Percentiles rank a stretch among this genome's conserved stretches.
Conservation (phyloP, 2,329 filamentous ascomycete genomes). For the Penicillium sp. region DNA sequence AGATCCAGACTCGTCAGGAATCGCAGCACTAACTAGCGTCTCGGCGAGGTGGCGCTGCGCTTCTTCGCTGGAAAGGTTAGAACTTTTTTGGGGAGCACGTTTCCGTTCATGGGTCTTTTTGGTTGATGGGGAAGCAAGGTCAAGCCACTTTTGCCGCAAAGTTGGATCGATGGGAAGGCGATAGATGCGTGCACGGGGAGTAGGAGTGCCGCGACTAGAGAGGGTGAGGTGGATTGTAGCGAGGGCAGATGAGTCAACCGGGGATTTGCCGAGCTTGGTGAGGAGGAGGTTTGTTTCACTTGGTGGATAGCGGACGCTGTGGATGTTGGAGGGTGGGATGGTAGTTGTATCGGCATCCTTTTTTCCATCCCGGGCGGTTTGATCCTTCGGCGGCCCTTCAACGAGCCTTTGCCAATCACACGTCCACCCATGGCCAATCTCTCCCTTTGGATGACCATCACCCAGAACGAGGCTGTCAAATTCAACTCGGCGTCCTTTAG, state of each 20-base stretch:
- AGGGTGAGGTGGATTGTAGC: constrained; percentile 69
- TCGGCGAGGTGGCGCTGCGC: constrained; percentile 32
- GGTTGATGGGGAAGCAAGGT: constrained; percentile 46
- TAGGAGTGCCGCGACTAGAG: constrained; percentile 68
- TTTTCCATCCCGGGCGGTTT: constrained; percentile 4
- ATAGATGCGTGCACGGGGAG: constrained; percentile 78
- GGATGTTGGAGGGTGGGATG: constrained; percentile 32
- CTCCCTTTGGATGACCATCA: constrained; percentile 68
- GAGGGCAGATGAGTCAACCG: constrained; percentile 34
- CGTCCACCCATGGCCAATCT: constrained; percentile 77
- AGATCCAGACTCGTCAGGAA: constrained; percentile 40
- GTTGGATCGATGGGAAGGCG: constrained; percentile 66
- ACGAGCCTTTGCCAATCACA: constrained; percentile 82
- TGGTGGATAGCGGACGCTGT: constrained; percentile 44
- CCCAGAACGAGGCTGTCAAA: constrained; percentile 77
- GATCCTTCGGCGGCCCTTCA: constrained; percentile 27
- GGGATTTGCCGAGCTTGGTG: constrained; percentile 21
- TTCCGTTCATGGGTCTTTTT: constrained; percentile 10
- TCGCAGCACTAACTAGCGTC: constrained; percentile 43
- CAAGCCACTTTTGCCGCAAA: constrained; percentile 72
- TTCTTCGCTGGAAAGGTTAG: constrained; percentile 20
- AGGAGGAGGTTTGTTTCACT: constrained; percentile 34
- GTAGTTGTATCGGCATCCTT: constrained; percentile 15
- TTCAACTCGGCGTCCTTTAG: constrained; percentile 77
- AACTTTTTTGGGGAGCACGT: neutral